Base-by-base conservation (phyloP, 331 rosid species). In the Malus hybrid region DNA sequence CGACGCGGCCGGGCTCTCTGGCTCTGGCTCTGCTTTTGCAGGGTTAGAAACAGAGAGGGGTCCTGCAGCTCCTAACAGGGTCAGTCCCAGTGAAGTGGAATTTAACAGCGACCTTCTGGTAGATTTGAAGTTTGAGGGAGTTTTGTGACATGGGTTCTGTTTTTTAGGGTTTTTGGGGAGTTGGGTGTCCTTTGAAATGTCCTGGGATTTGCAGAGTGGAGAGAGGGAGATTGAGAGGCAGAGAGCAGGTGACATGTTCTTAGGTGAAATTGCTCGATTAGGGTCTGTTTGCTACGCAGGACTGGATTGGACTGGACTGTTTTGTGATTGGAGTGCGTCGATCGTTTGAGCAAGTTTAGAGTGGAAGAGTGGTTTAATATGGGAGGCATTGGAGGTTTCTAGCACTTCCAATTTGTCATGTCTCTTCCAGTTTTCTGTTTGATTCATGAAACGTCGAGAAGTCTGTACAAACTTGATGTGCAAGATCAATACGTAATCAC, bases 1-100 rank as follows among this genome's bases (percentile, higher is more conserved):
- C 24, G 89, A 84, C 65, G 78, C 87, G 39, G 2, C 67, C 2
- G 97, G 93, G 78, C 87, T 86, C 67, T 80, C 90, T 60, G 92
- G 88, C 85, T 76, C 90, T 22, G 88, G 88, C 83, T 76, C 89
- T 7, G 93, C 93, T 31, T 63, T 90, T 60, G 88, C 87, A 5
- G 86, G 78, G 73, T 42, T 19, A 77, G 85, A 69, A 81, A 62
- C 42, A 48, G 80, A 83, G 71, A 85, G 76, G 42, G 83, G 59
- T 33, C 19, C 50, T 44, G 50, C 54, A 42, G 59, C 27, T 52
- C 79, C 85, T 33, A 34, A 2, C 14, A 86, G 69, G 28, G 79
- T 83, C 9, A 88, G 57, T 67, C 80, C 85, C 16, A 88, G 57
- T 67, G 81, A 70, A 68, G 83, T 24, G 33, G 80, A 76, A 63